phyloP scores from a whole-genome alignment of 257 asterid species.

The Fraxinus pennsylvanica region DNA sequence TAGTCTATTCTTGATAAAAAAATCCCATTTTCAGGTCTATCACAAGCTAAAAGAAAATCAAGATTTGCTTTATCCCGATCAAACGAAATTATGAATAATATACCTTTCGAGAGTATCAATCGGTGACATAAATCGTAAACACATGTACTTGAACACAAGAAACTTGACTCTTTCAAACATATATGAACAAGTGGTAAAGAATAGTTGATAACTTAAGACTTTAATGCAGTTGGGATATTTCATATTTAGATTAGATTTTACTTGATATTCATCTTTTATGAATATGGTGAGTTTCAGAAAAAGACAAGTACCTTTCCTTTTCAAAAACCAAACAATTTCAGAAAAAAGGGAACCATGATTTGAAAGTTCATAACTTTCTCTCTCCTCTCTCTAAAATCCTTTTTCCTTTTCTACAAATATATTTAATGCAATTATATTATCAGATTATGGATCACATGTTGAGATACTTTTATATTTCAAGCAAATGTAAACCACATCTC shows the following conservation, averaged over 20 bases:
- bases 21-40: not conserved
- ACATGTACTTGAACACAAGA: not conserved
- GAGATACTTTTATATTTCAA: conserved; percentile 38
- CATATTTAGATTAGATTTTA: not conserved
- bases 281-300: not conserved
- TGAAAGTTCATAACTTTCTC: conserved; percentile 8
- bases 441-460: conserved; percentile 28
- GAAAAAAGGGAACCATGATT: conserved; percentile 22
- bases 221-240: not conserved
- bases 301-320: conserved; percentile 21
- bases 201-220: not conserved
- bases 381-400: not conserved
- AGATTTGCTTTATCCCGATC: not conserved
- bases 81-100: not conserved
- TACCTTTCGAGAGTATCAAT: not conserved
- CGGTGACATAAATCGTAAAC: not conserved
- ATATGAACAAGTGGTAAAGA: not conserved
- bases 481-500: conserved; percentile 48
- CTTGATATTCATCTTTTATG: not conserved
- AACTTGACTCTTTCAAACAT: not conserved
- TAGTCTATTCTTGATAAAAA: not conserved
- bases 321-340: conserved; percentile 22
- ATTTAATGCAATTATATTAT: not conserved
- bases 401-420: not conserved
- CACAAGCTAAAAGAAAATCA: not conserved